A percentile compares a stretch with the other conserved stretches of the same genome.
Evolutionary conservation across 164 flowering plant genomes (phyloP).

Genomic region (Protea cynaroides): DNA sequence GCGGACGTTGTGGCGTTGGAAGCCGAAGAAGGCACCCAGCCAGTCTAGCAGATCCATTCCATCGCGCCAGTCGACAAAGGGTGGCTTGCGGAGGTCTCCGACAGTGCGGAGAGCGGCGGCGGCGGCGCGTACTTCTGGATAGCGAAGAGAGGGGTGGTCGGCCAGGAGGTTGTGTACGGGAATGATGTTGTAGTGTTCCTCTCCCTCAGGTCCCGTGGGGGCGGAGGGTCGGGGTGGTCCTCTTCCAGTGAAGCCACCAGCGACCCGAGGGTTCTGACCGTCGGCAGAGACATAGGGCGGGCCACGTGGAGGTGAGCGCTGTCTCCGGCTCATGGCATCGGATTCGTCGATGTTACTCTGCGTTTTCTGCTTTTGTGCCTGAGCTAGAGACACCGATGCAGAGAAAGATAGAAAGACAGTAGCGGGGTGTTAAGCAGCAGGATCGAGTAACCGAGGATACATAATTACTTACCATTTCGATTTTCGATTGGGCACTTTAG

Average conservation of each 20-base stretch:
- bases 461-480: too few relatives aligned
- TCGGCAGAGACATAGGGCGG: too few relatives aligned
- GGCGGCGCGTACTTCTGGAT: conserved; percentile 81
- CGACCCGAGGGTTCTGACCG: not conserved
- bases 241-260: not conserved
- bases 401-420: too few relatives aligned
- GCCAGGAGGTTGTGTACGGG: conserved; percentile 63
- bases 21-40: conserved; percentile 80
- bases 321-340: too few relatives aligned
- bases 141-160: conserved; percentile 83
- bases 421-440: too few relatives aligned
- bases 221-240: conserved; percentile 17
- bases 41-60: conserved; percentile 76
- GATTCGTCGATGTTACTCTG: too few relatives aligned
- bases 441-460: too few relatives aligned
- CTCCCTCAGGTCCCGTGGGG: not conserved
- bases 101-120: conserved; percentile 52
- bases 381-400: too few relatives aligned
- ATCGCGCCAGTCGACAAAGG: conserved; percentile 36
- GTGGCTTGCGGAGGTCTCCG: conserved; percentile 61
- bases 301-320: not conserved
- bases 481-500: too few relatives aligned
- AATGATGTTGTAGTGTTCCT: conserved; percentile 26
- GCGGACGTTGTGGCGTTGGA: conserved; percentile 71
- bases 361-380: too few relatives aligned